phyloP scores from a whole-genome alignment of 176 grass and related monocot genomes.

The Urochloa ruziziensis region DNA sequence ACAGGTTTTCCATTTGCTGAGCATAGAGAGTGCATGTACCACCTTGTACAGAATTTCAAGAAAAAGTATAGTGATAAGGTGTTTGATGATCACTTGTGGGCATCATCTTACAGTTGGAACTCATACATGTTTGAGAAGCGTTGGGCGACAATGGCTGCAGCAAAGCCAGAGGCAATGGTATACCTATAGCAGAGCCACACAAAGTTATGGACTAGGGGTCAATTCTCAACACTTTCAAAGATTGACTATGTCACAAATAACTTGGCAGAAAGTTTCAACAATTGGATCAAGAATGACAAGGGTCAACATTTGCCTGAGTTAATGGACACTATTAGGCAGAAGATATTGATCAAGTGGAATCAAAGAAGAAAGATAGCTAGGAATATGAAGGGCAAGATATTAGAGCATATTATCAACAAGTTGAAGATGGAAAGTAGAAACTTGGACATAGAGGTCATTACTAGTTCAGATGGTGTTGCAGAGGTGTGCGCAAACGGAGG shows the following conservation, averaged over 20 bases:
- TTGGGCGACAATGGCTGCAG: not conserved
- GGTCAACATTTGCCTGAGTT: no score
- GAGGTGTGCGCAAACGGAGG: no score
- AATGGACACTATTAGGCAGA: no score
- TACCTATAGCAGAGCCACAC: not conserved
- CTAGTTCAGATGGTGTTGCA: no score
- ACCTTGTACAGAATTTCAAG: no score
- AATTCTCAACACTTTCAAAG: not conserved
- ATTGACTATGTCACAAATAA: not conserved
- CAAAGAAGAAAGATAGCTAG: not conserved
- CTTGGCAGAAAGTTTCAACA: no score
- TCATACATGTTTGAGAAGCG: not conserved
- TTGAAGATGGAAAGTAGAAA: not conserved
- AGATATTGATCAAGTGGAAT: not conserved
- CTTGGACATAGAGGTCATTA: no score
- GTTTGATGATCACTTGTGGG: no score
- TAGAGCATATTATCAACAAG: not conserved
- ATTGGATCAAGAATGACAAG: no score
- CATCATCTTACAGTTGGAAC: not conserved
- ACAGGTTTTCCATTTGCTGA: no score
- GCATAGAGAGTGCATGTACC: no score
- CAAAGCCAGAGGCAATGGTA: not conserved
- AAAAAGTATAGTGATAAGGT: no score
- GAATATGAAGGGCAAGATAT: not conserved
- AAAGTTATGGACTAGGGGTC: not conserved